These are phyloP conservation scores for Clavispora phyllophila DNA, from an alignment of 805 yeast species.

Conservation along the genomic window DNA sequence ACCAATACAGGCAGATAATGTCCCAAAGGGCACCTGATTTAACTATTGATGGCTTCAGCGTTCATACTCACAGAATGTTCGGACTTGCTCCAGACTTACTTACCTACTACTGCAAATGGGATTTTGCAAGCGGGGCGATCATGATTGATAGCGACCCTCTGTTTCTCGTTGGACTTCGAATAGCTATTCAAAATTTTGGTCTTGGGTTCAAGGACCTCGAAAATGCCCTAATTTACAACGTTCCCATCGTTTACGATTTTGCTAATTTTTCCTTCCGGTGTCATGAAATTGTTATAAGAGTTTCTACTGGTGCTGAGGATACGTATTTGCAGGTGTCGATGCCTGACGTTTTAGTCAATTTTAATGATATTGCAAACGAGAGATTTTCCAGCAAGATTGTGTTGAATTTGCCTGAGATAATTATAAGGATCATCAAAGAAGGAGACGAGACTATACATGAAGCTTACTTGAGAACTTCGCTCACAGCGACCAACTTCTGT, in stretches of 20 bases:
- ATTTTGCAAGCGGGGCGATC: constrained; percentile 61
- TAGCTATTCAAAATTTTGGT: constrained; percentile 44
- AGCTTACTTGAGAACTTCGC: constrained; percentile 50
- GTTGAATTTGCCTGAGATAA: constrained; percentile 45
- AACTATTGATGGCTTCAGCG: constrained; percentile 50
- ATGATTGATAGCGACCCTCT: constrained; percentile 45
- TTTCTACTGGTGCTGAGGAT: constrained; percentile 29
- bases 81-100: constrained; percentile 89
- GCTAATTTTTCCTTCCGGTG: constrained; percentile 57
- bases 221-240: constrained; percentile 58
- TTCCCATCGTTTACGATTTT: constrained; percentile 61
- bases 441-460: constrained; percentile 14
- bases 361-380: constrained; percentile 67
- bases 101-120: constrained; percentile 90
- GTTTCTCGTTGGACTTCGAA: constrained; percentile 39
- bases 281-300: constrained; percentile 39
- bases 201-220: constrained; percentile 72
- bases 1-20: constrained; percentile 15
- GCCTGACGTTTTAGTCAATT: constrained; percentile 30
- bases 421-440: constrained; percentile 23
- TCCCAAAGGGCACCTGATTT: constrained; percentile 36
- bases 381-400: constrained; percentile 56
- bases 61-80: constrained; percentile 89
- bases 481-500: constrained; percentile 55
- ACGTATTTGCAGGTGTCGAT: constrained; percentile 14